These are phyloP conservation scores for Cystobasidium tubakii DNA, from an alignment of 768 basidiomycete species.

Conservation along the genomic window DNA sequence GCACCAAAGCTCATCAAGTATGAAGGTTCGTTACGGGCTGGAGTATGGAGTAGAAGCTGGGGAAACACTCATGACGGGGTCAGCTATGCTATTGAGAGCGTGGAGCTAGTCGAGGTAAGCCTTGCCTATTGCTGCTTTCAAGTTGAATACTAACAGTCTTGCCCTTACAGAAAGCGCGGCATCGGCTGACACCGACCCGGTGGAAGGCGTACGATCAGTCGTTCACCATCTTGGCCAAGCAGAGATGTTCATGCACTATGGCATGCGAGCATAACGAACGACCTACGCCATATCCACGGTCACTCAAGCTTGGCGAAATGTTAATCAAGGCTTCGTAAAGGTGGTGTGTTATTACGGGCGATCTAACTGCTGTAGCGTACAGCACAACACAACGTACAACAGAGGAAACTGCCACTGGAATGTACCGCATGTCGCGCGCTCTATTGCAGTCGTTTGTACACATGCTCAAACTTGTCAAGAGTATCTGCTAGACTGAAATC, in stretches of 20 bases:
- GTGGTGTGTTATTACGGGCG: neutral
- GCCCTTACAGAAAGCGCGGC: slow-evolving; percentile 1
- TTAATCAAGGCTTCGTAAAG: slow-evolving; percentile 8
- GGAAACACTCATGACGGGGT: slow-evolving; percentile 53
- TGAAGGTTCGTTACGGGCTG: slow-evolving; percentile 48
- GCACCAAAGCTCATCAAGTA: slow-evolving; percentile 51
- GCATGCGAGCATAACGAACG: slow-evolving; percentile 9
- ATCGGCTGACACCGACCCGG: neutral
- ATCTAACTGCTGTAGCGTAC: neutral
- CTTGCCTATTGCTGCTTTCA: neutral
- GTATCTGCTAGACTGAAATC: neutral
- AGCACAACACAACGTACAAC: neutral
- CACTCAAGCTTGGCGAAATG: neutral
- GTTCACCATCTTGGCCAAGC: neutral
- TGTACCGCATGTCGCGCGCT: too few relatives aligned
- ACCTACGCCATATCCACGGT: neutral
- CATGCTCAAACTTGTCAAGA: neutral
- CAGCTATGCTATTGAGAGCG: slow-evolving; percentile 50
- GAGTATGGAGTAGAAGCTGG: slow-evolving; percentile 51
- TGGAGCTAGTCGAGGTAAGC: slow-evolving; percentile 48
- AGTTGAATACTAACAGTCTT: neutral
- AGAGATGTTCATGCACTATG: slow-evolving; percentile 23
- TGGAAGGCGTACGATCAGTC: neutral
- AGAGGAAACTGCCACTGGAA: too few relatives aligned
- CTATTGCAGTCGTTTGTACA: neutral